Evolutionary conservation across 768 basidiomycete genomes (phyloP).

Genomic region (Hericium erinaceus): DNA sequence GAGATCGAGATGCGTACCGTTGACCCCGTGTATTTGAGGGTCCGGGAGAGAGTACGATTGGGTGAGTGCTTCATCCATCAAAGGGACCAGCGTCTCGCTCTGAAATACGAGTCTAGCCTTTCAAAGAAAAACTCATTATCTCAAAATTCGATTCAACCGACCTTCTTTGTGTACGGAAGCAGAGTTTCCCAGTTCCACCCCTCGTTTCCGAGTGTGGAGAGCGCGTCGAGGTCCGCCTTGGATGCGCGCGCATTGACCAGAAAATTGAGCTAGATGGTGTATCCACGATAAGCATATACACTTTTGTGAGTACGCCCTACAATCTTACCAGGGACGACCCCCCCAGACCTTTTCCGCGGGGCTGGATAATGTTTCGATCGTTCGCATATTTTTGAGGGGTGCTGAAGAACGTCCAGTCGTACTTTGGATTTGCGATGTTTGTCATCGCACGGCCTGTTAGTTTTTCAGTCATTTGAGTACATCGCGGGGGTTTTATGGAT

Average conservation of each 20-base stretch:
- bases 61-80: neutral
- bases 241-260: neutral
- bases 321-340: constrained; percentile 17
- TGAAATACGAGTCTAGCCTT: neutral
- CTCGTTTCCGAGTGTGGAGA: constrained; percentile 18
- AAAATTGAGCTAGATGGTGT: neutral
- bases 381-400: constrained; percentile 18
- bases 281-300: neutral
- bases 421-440: constrained; percentile 1
- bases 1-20: neutral
- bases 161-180: constrained; percentile 17
- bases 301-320: too few relatives aligned
- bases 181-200: constrained; percentile 21
- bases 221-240: constrained; percentile 8
- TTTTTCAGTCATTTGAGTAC: neutral
- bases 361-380: constrained; percentile 12
- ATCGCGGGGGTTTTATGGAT: neutral
- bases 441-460: neutral
- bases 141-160: neutral
- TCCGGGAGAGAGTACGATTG: neutral
- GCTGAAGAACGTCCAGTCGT: constrained; percentile 21
- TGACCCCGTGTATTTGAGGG: constrained; percentile 4
- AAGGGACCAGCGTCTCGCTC: constrained; percentile 6
- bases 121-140: too few relatives aligned
- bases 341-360: constrained; percentile 22